A percentile compares a stretch with the other conserved stretches of the same genome.
Evolutionary conservation across 805 yeast species (phyloP).

Genomic region (Cyberlindnera amylophila): DNA sequence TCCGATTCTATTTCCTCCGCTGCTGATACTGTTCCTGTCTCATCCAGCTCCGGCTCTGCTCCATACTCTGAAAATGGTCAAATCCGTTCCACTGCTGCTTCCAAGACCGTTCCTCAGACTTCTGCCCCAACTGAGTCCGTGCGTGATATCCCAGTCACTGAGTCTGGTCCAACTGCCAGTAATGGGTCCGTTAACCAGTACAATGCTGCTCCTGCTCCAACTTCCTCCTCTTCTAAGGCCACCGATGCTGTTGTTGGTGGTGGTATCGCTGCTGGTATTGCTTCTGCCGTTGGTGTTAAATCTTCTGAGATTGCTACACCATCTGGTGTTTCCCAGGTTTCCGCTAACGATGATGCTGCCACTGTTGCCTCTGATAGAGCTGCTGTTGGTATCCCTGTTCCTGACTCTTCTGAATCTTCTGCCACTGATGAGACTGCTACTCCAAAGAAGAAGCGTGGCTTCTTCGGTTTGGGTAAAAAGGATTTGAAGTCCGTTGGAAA

Average conservation of each 20-base stretch:
- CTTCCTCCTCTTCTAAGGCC: neutral
- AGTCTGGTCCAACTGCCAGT: conserved; percentile 2
- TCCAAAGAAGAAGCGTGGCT: conserved; percentile 13
- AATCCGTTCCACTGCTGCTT: conserved; percentile 18
- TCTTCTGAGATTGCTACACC: conserved; percentile 1
- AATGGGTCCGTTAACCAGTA: neutral
- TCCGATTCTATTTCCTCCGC: neutral
- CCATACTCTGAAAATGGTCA: conserved; percentile 9
- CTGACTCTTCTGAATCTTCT: conserved; percentile 3
- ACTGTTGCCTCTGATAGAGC: conserved; percentile 10
- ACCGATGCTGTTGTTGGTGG: conserved; percentile 5
- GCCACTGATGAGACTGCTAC: neutral
- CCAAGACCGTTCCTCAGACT: conserved; percentile 21
- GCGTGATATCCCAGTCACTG: neutral
- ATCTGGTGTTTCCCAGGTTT: neutral
- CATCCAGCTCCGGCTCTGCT: conserved; percentile 12
- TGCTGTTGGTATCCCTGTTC: conserved; percentile 9
- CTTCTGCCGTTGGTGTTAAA: conserved; percentile 7
- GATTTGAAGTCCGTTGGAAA: conserved; percentile 7
- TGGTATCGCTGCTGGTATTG: conserved; percentile 11
- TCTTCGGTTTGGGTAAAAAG: conserved; percentile 13
- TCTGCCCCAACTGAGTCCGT: neutral
- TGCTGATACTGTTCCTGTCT: conserved; percentile 2
- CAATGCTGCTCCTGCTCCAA: no score
- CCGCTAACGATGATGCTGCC: neutral